Base-by-base conservation (phyloP, 768 basidiomycete genomes). In the Sporobolomyces roseus region DNA sequence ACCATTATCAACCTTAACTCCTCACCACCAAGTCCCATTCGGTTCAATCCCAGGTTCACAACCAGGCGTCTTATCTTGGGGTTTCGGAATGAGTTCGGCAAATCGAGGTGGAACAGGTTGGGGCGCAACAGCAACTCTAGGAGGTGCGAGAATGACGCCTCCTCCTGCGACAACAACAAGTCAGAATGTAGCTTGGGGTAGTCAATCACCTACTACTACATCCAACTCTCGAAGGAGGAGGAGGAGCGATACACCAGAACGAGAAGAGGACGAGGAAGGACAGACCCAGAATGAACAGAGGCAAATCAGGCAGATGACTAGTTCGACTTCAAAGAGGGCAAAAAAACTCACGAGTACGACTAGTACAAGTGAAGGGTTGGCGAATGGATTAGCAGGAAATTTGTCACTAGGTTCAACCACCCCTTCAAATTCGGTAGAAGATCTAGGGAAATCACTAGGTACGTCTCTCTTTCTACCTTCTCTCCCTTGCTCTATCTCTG, bases 371-470 rank as follows among this genome's bases (percentile, higher is more conserved):
- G 35, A 29, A 36, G 36, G 50, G 7, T 25, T 62, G 27, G 46
- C 53, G 16, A 38, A 19, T 1, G 51, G 46, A 0, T 25, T 58
- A 9, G 45, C 25, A 1, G 58, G 58, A 4, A 10, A 23, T 3
- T 32, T 49, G 25, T 59, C 61, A n/a, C n/a, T n/a, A n/a, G n/a
- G n/a, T n/a, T n/a, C 8, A 33, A n/a, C 2, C 17, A 32, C 16
- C 3, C 27, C 1, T 23, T 45, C 14, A 46, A 27, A 27, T 30
- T 48, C 21, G 33, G 25, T 10, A 19, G 51, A 50, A 17, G 75
- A 76, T 32, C 29, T 76, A 6, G 75, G 74, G 54, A 76, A 76
- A 41, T 66, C 68, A 2, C 59, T 76, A 30, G 72, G 75, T 76
- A 29, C 14, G 38, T 10, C 17, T 21, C 21, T 38, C 30, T 46